phyloP scores from a whole-genome alignment of 345 rosid species.

The sweet orange (Citrus sinensis) region DVS_A1.0 CM039162.1:32199501-32200000 shows the following conservation, averaged over 20 bases:
- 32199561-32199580: too few relatives aligned
- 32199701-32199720: neutral
- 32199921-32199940: conserved; percentile 83
- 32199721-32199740: too few relatives aligned
- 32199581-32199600: conserved; percentile 70
- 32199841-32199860: conserved; percentile 58
- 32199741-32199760: too few relatives aligned
- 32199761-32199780: too few relatives aligned
- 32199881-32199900: conserved; percentile 70
- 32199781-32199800: too few relatives aligned
- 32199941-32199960: conserved; percentile 56
- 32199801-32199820: too few relatives aligned
- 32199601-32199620: conserved; percentile 76
- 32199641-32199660: conserved; percentile 88
- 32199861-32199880: conserved; percentile 82
- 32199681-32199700: neutral
- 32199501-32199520: too few relatives aligned
- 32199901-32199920: conserved; percentile 66
- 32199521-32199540: too few relatives aligned
- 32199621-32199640: conserved; percentile 74
- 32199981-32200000: too few relatives aligned
- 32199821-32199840: too few relatives aligned
- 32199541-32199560: too few relatives aligned
- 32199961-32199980: neutral
- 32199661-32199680: conserved; percentile 8